phyloP scores from a whole-genome alignment of 2,329 filamentous ascomycete species.

The Didymella pinodella region DNA sequence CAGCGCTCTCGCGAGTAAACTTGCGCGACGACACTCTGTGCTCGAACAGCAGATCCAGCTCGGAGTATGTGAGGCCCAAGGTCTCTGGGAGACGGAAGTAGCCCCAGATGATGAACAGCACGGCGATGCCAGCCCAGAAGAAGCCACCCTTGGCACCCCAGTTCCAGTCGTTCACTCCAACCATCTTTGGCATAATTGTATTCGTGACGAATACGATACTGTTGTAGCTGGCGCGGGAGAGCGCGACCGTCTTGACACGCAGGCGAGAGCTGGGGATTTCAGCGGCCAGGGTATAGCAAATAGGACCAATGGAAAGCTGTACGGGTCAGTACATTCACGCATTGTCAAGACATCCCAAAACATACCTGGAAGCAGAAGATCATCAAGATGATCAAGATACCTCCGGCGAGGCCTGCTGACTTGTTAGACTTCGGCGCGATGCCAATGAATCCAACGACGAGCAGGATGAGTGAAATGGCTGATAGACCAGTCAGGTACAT shows the following conservation, averaged over 20 bases:
- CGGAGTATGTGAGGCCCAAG: conserved; percentile 32
- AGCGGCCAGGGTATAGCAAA: conserved; percentile 84
- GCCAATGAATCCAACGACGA: conserved; percentile 74
- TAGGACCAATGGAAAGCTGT: conserved; percentile 76
- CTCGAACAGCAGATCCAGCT: conserved; percentile 35
- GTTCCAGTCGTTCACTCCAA: conserved; percentile 36
- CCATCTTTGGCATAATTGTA: conserved; percentile 37
- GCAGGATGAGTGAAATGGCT: conserved; percentile 31
- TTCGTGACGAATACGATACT: conserved; percentile 35
- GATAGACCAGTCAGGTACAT: conserved; percentile 72
- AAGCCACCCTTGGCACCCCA: conserved; percentile 37
- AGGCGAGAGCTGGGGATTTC: conserved; percentile 82
- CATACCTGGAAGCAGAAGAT: conserved; percentile 38
- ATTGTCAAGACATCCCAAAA: neutral
- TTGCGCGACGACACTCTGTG: conserved; percentile 36
- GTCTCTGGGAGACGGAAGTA: conserved; percentile 37
- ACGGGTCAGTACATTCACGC: conserved; percentile 26
- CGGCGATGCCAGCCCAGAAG: conserved; percentile 34
- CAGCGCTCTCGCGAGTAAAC: conserved; percentile 33
- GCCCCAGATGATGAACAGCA: conserved; percentile 32
- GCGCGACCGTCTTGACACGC: conserved; percentile 87
- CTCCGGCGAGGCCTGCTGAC: conserved; percentile 53
- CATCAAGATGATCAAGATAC: conserved; percentile 36
- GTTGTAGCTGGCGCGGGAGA: conserved; percentile 64
- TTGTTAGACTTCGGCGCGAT: conserved; percentile 55